Evolutionary conservation across 1,139 yeast genomes (phyloP).

Genomic region (Chernovozyma aurita): DNA sequence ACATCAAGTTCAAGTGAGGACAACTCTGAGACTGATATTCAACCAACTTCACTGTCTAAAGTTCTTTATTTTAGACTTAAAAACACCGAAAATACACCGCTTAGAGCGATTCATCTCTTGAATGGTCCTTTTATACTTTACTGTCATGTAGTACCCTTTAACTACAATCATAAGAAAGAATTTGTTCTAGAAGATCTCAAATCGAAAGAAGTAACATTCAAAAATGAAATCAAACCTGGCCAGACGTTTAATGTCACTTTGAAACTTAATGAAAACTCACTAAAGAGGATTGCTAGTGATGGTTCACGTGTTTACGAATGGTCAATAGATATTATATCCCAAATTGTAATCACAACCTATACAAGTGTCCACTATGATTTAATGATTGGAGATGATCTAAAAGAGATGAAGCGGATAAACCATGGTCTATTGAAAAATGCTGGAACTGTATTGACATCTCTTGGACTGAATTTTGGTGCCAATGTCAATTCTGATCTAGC

Average conservation of each 20-base stretch:
- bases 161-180: conserved; percentile 33
- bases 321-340: conserved; percentile 80
- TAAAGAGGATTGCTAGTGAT: conserved; percentile 14
- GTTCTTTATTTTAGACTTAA: conserved; percentile 40
- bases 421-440: conserved; percentile 13
- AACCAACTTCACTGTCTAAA: neutral
- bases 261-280: conserved; percentile 44
- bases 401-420: conserved; percentile 28
- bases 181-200: conserved; percentile 24
- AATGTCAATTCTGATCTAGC: no score
- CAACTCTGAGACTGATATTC: neutral
- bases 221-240: conserved; percentile 58
- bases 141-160: conserved; percentile 53
- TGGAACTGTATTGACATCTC: neutral
- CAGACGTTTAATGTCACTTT: conserved; percentile 48
- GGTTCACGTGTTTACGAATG: conserved; percentile 51
- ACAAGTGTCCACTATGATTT: conserved; percentile 69
- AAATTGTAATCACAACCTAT: conserved; percentile 67
- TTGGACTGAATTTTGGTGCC: neutral
- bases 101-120: conserved; percentile 51
- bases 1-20: neutral
- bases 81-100: conserved; percentile 45
- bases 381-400: conserved; percentile 44
- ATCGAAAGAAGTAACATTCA: conserved; percentile 31
- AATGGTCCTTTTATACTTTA: conserved; percentile 61